These are phyloP conservation scores for Tylopilus orsonianus DNA, from an alignment of 1,284 basidiomycete genomes.

Conservation along the genomic window DNA sequence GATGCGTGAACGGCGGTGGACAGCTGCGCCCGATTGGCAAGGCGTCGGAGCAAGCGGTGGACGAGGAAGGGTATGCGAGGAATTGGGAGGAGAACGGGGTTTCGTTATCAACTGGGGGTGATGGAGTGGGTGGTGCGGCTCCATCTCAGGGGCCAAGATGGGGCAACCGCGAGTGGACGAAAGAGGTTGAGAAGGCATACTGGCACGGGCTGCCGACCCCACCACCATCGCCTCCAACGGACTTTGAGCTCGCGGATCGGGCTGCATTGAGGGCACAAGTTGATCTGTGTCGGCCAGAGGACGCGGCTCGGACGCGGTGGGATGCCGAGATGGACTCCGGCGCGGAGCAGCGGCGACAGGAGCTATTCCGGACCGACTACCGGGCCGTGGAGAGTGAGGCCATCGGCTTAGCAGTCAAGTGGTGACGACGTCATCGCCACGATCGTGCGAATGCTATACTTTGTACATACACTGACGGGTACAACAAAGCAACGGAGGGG, in stretches of 20 bases:
- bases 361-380: constrained; percentile 80
- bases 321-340: constrained; percentile 39
- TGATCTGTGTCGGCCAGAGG: constrained; percentile 33
- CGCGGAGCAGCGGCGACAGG: constrained; percentile 41
- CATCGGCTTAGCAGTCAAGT: constrained; percentile 77
- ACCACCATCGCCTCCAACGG: constrained; percentile 42
- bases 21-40: constrained; percentile 68
- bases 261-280: constrained; percentile 45
- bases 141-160: constrained; percentile 48
- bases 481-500: constrained; percentile 20
- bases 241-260: constrained; percentile 36
- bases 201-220: constrained; percentile 62
- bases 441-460: constrained; percentile 4
- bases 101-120: constrained; percentile 29
- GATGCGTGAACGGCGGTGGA: constrained; percentile 97
- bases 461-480: constrained; percentile 18
- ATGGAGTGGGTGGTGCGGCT: constrained; percentile 40
- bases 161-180: constrained; percentile 79
- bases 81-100: constrained; percentile 57
- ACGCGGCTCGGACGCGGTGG: constrained; percentile 28
- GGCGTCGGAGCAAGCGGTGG: constrained; percentile 35
- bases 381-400: constrained; percentile 88
- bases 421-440: constrained; percentile 48
- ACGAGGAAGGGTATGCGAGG: constrained; percentile 61
- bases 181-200: constrained; percentile 74